Evolutionary conservation across 225 moss, liverwort and hornwort genomes (phyloP).

Genomic region (Polytrichum formosum): DNA sequence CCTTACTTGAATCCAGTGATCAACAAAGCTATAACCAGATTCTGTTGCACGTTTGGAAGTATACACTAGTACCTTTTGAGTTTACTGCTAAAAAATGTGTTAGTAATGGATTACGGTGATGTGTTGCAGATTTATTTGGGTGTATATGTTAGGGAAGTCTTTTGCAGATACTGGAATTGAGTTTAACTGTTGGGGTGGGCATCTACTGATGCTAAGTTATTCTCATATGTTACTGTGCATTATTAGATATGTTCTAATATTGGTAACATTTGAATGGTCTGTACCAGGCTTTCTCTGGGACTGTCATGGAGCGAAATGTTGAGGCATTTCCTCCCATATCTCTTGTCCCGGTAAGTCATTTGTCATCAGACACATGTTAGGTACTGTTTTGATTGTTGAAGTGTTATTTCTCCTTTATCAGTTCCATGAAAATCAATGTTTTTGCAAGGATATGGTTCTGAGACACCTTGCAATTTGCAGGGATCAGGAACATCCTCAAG

Average conservation of each 20-base stretch:
- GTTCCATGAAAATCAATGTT: neutral
- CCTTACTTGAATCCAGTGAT: neutral
- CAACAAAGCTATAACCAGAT: neutral
- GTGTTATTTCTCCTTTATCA: neutral
- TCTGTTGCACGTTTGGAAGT: neutral
- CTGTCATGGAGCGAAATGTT: slow-evolving; percentile 51
- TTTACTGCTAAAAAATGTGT: too few relatives aligned
- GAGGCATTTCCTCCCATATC: slow-evolving; percentile 27
- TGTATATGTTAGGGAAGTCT: too few relatives aligned
- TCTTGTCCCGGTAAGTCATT: slow-evolving; percentile 26
- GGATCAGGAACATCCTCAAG: slow-evolving; percentile 32
- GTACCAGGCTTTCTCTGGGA: slow-evolving; percentile 52
- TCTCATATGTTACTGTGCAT: too few relatives aligned
- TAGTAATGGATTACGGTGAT: neutral
- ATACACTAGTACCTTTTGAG: too few relatives aligned
- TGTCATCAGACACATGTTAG: slow-evolving; percentile 5
- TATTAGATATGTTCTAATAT: neutral
- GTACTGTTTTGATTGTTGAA: neutral
- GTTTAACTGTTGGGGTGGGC: too few relatives aligned
- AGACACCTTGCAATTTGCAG: slow-evolving; percentile 25
- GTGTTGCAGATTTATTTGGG: neutral
- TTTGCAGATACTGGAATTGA: too few relatives aligned
- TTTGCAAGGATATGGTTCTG: slow-evolving; percentile 3
- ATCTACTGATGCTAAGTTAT: too few relatives aligned
- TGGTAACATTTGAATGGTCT: neutral